These are phyloP conservation scores for Boletus vermiculosoides DNA, from an alignment of 768 basidiomycete species.

Conservation along the genomic window DNA sequence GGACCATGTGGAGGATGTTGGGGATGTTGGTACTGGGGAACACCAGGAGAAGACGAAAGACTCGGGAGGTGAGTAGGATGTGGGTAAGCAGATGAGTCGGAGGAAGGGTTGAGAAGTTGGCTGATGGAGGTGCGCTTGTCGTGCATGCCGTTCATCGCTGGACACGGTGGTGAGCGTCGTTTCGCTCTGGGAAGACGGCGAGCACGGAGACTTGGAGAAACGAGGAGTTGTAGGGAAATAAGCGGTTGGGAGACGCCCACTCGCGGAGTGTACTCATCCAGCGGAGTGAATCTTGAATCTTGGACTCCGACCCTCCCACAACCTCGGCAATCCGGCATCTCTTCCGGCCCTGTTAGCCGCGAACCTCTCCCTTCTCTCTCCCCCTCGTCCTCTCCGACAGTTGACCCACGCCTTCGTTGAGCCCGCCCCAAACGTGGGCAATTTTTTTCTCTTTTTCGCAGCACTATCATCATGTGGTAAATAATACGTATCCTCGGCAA, in stretches of 20 bases:
- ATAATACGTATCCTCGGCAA: conserved; percentile 17
- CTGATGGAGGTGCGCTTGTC: conserved; percentile 53
- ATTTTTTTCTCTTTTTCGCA: neutral
- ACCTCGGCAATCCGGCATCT: conserved; percentile 24
- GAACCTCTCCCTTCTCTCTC: conserved; percentile 25
- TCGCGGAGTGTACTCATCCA: conserved; percentile 31
- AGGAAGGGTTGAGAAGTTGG: conserved; percentile 50
- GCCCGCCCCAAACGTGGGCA: neutral
- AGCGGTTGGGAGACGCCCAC: conserved; percentile 31
- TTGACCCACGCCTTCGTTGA: too few species aligned
- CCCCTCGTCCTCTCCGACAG: neutral
- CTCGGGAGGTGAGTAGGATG: conserved; percentile 31
- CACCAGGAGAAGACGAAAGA: conserved; percentile 21
- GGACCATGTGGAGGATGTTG: conserved; percentile 25
- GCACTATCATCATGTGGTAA: neutral
- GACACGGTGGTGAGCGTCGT: conserved; percentile 15
- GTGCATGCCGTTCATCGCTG: conserved; percentile 42
- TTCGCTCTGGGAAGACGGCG: conserved; percentile 5
- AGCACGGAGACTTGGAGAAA: conserved; percentile 17
- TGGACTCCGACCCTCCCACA: conserved; percentile 29
- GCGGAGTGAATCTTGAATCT: conserved; percentile 29
- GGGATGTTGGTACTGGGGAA: conserved; percentile 31
- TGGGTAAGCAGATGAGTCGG: conserved; percentile 36
- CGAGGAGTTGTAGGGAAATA: conserved; percentile 27
- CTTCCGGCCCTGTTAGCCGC: conserved; percentile 27